Percentiles rank a stretch among this genome's conserved stretches.
These are phyloP conservation scores for Phaffia australis DNA, from an alignment of 768 basidiomycete genomes.

Conservation along the genomic window DNA sequence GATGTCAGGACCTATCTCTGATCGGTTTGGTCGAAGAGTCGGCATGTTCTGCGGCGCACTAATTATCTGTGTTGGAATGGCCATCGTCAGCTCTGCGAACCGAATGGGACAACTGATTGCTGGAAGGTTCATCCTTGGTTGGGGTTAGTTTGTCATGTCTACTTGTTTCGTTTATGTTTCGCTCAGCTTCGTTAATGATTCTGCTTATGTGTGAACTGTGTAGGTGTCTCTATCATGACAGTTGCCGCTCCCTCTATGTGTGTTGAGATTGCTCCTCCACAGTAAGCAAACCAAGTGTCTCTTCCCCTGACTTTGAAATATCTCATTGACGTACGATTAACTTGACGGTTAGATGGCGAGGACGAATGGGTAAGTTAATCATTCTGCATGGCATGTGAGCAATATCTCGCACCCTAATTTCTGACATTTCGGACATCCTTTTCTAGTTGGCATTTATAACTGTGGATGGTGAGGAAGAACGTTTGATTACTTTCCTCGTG, in stretches of 20 bases:
- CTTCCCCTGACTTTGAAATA: not conserved
- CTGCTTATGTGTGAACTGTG: constrained; percentile 47
- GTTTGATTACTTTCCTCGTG: too few species aligned
- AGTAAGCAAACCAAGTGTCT: constrained; percentile 32
- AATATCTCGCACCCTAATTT: not conserved
- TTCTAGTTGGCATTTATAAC: constrained; percentile 46
- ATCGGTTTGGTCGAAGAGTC: not conserved
- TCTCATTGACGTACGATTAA: not conserved
- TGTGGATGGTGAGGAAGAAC: constrained; percentile 28
- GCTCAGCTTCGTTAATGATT: constrained; percentile 14
- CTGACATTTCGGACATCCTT: constrained; percentile 41
- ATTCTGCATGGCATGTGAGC: not conserved
- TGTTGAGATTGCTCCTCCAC: constrained; percentile 52
- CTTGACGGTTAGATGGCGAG: constrained; percentile 13
- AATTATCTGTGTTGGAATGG: constrained; percentile 38
- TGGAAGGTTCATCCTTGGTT: constrained; percentile 40
- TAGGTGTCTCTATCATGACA: constrained; percentile 43
- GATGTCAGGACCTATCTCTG: not conserved
- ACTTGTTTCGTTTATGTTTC: too few species aligned
- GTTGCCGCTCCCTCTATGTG: constrained; percentile 42
- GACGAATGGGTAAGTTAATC: constrained; percentile 2
- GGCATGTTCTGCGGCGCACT: constrained; percentile 16
- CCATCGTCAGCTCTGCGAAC: constrained; percentile 45
- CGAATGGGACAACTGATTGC: constrained; percentile 45
- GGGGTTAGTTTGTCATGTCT: not conserved